phyloP scores from a whole-genome alignment of 78 protist genomes.

The Dictyostelium firmibasis region DNA sequence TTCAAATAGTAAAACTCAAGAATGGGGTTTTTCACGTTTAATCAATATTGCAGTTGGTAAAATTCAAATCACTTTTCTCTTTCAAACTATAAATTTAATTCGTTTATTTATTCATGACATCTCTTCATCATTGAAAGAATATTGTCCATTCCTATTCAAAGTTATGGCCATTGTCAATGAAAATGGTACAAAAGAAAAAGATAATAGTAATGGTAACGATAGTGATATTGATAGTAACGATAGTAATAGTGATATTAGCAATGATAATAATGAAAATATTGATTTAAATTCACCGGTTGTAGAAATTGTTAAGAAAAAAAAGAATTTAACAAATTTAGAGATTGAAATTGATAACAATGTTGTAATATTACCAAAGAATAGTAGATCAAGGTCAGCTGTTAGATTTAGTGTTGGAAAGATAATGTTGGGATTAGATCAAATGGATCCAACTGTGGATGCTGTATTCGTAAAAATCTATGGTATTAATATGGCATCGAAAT shows the following conservation, averaged over 20 bases:
- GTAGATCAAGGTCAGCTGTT: conserved; percentile 16
- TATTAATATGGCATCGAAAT: neutral
- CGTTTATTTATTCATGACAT: conserved; percentile 20
- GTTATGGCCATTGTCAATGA: conserved; percentile 3
- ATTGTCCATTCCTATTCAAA: conserved; percentile 35
- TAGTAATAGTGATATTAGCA: neutral
- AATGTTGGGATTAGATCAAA: conserved; percentile 28
- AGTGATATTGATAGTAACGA: neutral
- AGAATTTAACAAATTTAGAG: conserved; percentile 35
- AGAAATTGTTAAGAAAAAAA: neutral
- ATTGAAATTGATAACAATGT: conserved; percentile 28
- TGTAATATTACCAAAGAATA: conserved; percentile 43
- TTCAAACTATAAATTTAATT: conserved; percentile 54
- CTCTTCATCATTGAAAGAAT: neutral
- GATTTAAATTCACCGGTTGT: neutral
- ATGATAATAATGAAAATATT: neutral
- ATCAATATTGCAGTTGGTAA: conserved; percentile 37
- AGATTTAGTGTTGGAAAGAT: conserved; percentile 26
- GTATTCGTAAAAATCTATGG: conserved; percentile 9
- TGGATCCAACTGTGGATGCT: conserved; percentile 19
- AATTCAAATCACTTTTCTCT: neutral
- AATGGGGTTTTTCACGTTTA: conserved; percentile 39
- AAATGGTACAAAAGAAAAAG: neutral
- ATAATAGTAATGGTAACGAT: neutral
- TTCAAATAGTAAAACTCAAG: conserved; percentile 17